Conservation (phyloP, 371 early-diverging fungal species). For the Dinochytrium kinnereticum region DNA sequence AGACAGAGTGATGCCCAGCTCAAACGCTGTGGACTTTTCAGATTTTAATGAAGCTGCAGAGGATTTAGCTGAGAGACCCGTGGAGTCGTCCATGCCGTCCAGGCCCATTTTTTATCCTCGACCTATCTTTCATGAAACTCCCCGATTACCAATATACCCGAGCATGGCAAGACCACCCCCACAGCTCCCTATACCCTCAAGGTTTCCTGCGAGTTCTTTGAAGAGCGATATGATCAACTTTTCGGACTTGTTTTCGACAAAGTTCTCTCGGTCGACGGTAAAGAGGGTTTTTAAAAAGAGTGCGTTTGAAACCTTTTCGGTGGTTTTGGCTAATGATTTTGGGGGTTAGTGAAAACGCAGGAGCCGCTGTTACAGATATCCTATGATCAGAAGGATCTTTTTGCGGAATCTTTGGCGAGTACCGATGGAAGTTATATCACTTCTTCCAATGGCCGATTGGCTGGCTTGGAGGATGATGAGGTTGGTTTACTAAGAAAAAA, state of each 20-base stretch:
- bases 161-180: too few relatives aligned
- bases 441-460: slow-evolving; percentile 38
- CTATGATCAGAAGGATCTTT: background rate
- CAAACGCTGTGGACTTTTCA: slow-evolving; percentile 81
- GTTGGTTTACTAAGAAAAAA: slow-evolving; percentile 13
- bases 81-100: slow-evolving; percentile 52
- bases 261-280: slow-evolving; percentile 28
- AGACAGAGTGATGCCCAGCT: slow-evolving; percentile 55
- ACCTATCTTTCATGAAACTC: slow-evolving; percentile 31
- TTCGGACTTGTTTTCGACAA: slow-evolving; percentile 68
- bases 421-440: slow-evolving; percentile 36
- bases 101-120: slow-evolving; percentile 47
- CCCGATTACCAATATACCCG: slow-evolving; percentile 1
- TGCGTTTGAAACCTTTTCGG: background rate
- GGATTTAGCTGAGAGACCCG: slow-evolving; percentile 42
- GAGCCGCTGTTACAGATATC: slow-evolving; percentile 3
- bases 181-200: too few relatives aligned
- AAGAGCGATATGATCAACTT: slow-evolving; percentile 51
- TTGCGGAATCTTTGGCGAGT: slow-evolving; percentile 16
- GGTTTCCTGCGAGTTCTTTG: background rate
- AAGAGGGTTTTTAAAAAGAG: slow-evolving; percentile 36
- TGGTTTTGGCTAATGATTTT: background rate
- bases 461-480: slow-evolving; percentile 43
- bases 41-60: slow-evolving; percentile 81
- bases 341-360: background rate